Percentiles rank a stretch among this genome's conserved stretches.
These are phyloP conservation scores for Aeschynomene evenia DNA, from an alignment of 306 rosid genomes.

Conservation along the genomic window DNA sequence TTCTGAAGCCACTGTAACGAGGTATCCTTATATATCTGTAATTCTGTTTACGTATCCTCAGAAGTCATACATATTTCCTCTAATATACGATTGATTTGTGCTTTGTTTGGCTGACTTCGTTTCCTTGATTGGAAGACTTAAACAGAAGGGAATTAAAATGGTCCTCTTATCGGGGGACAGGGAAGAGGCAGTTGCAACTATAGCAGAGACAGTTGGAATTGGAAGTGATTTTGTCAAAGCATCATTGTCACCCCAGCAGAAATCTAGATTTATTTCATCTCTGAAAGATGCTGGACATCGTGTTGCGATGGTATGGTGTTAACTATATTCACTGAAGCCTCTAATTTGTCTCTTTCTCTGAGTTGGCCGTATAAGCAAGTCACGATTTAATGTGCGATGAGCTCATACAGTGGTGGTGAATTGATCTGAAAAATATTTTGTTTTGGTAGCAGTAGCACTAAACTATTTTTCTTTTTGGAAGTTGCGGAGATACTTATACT, in stretches of 20 bases:
- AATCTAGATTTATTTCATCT: slow-evolving; percentile 70
- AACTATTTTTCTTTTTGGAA: background rate
- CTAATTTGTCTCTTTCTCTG: background rate
- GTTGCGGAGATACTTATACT: slow-evolving; percentile 17
- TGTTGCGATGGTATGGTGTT: slow-evolving; percentile 93
- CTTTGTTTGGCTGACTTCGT: slow-evolving; percentile 39
- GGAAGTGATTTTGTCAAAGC: slow-evolving; percentile 62
- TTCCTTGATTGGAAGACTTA: slow-evolving; percentile 63
- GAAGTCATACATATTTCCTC: background rate
- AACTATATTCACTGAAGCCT: slow-evolving; percentile 24
- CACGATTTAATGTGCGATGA: too few species aligned
- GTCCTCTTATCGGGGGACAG: slow-evolving; percentile 95
- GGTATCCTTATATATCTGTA: slow-evolving; percentile 41
- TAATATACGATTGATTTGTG: slow-evolving; percentile 6
- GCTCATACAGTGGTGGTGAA: background rate
- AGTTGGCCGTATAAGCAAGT: too few species aligned
- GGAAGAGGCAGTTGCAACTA: slow-evolving; percentile 96
- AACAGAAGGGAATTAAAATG: slow-evolving; percentile 81
- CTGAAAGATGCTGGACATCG: slow-evolving; percentile 81
- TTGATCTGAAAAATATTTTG: background rate
- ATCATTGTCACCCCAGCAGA: slow-evolving; percentile 79
- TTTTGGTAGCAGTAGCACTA: background rate
- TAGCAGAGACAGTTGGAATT: slow-evolving; percentile 84
- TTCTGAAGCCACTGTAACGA: slow-evolving; percentile 66
- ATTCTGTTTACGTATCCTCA: background rate